Evolutionary conservation across 495 filamentous ascomycete species (phyloP), one percentile per base, ranked within the genome.

Genomic region (Aspergillus leporis): DNA sequence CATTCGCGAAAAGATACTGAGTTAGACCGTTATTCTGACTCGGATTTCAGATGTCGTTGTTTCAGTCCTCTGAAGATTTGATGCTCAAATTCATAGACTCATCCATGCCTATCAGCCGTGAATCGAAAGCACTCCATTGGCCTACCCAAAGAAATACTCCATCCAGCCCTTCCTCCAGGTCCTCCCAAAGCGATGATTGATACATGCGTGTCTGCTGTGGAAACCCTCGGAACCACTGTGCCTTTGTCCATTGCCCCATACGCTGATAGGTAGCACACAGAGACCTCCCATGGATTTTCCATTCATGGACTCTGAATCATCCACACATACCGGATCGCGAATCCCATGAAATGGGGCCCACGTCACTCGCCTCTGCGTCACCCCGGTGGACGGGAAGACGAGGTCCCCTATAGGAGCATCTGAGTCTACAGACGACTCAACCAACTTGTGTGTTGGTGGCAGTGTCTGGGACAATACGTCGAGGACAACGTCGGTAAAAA

Each of bases 231-330:
- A 59, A 0, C 69, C 68, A 55, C 73, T 77, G 51, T 80, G 74
- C 47, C 73, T 60, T 58, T 78, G 76, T 19, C 77, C 76, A 65
- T 75, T 78, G 0, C 69, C 76, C 76, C 77, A 80, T 1, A 69
- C 73, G 65, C 72, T 77, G 12, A 78, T 51, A 12, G 77, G 76
- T 5, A 80, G 55, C 3, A 78, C 73, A 25, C 72, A 73, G 0
- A 80, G 16, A 2, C 75, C 76, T 12, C 74, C 71, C 55, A 74
- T 67, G 0, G 61, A 40, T 8, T 64, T 63, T 16, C 59, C 71
- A 13, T 53, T 14, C 32, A 25, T 55, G 0, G 67, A 62, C 22
- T 73, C 71, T 0, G 50, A 51, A 0, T 55, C 66, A 10, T 76
- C 68, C 1, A 77, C 63, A 58, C 75, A 80, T 3, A 77, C 13